These are phyloP conservation scores for Eucalyptus regnans DNA, from an alignment of 345 rosid species.

Conservation along the genomic window DNA sequence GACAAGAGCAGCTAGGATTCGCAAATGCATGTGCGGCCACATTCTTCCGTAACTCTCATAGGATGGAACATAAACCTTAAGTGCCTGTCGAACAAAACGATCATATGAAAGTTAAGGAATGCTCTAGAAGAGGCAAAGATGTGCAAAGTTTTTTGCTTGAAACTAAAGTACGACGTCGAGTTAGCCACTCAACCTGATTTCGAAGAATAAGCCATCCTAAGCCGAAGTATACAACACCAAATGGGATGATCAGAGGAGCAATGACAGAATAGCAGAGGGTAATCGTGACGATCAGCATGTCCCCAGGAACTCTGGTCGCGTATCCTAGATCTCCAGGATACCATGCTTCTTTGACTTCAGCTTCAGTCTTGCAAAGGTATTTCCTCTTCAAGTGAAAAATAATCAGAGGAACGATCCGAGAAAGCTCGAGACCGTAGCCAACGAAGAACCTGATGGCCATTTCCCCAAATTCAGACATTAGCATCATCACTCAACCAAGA, in stretches of 20 bases:
- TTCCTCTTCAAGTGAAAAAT: constrained; percentile 80
- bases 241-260: constrained; percentile 77
- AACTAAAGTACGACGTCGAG: not conserved
- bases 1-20: constrained; percentile 49
- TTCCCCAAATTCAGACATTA: not conserved
- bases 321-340: constrained; percentile 63
- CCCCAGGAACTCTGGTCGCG: constrained; percentile 63
- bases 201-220: constrained; percentile 86
- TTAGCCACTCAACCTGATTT: constrained; percentile 47
- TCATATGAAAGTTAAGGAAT: not conserved
- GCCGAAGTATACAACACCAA: constrained; percentile 60
- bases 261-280: constrained; percentile 73
- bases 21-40: constrained; percentile 89
- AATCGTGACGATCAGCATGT: constrained; percentile 67
- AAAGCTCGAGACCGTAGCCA: constrained; percentile 87
- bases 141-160: not conserved
- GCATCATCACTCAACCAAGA: not conserved
- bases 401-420: constrained; percentile 75
- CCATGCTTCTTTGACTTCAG: constrained; percentile 81
- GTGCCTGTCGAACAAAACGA: constrained; percentile 31
- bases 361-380: constrained; percentile 86
- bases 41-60: constrained; percentile 85
- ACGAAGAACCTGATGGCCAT: constrained; percentile 54
- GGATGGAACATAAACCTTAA: constrained; percentile 79
- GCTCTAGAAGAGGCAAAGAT: not conserved